A percentile compares a stretch with the other conserved stretches of the same genome.
phyloP scores from a whole-genome alignment of 148 eudicot species.

The Polygonum maritimum region DNA sequence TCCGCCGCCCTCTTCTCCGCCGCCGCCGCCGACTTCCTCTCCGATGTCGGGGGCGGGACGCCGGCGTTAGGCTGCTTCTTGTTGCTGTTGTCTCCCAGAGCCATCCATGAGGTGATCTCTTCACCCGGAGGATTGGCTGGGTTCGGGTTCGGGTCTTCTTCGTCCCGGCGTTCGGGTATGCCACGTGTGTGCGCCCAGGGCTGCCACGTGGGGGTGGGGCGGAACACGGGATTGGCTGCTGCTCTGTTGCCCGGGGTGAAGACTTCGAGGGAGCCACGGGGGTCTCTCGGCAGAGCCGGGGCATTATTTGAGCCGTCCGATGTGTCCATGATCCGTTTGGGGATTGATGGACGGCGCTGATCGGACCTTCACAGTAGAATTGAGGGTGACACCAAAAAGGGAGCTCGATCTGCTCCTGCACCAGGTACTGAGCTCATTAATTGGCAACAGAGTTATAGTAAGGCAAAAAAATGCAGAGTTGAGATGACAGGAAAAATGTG shows the following conservation, averaged over 20 bases:
- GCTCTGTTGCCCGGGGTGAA: slow-evolving; percentile 58
- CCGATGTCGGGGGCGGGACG: slow-evolving; percentile 6
- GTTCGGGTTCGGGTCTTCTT: not conserved
- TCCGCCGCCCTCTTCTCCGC: slow-evolving; percentile 91
- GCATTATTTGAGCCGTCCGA: slow-evolving; percentile 26
- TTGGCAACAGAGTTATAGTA: not conserved
- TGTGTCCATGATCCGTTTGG: slow-evolving; percentile 30
- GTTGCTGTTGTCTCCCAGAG: slow-evolving; percentile 36
- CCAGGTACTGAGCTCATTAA: not conserved
- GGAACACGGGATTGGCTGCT: slow-evolving; percentile 26
- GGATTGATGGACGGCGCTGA: not conserved
- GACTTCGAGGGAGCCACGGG: slow-evolving; percentile 83
- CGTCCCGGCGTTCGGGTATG: not conserved
- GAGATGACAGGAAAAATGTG: not conserved
- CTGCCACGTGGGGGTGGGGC: slow-evolving; percentile 38
- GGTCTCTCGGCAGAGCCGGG: slow-evolving; percentile 55
- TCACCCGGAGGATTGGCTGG: slow-evolving; percentile 7
- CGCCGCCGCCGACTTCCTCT: slow-evolving; percentile 14
- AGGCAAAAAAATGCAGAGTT: not conserved
- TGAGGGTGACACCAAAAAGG: too few relatives aligned
- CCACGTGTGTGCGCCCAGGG: slow-evolving; percentile 32
- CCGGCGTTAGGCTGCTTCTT: slow-evolving; percentile 6
- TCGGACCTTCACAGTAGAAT: not conserved
- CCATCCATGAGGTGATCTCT: slow-evolving; percentile 88
- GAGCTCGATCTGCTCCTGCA: too few relatives aligned